Conservation (phyloP, 371 early-diverging fungal species). For the Apophysomyces trapeziformis region DNA sequence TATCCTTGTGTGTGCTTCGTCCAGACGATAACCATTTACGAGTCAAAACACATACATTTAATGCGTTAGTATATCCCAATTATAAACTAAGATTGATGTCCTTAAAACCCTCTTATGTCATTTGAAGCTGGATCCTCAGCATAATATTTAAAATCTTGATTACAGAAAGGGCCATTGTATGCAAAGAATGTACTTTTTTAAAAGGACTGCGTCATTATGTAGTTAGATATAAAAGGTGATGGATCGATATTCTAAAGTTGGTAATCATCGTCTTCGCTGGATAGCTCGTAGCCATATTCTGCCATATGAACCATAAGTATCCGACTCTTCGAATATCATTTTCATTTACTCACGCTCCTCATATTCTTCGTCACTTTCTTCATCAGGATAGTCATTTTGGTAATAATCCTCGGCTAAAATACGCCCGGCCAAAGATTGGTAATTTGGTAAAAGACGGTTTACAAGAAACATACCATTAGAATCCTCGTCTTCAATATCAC, state of each 20-base stretch:
- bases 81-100: no score
- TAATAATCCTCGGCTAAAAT: slow-evolving; percentile 65
- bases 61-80: no score
- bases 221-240: not conserved
- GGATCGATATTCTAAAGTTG: not conserved
- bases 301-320: not conserved
- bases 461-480: slow-evolving; percentile 49
- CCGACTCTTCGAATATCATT: not conserved
- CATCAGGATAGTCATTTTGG: slow-evolving; percentile 68
- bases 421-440: not conserved
- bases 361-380: slow-evolving; percentile 54
- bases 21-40: no score
- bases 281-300: slow-evolving; percentile 32
- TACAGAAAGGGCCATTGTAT: not conserved
- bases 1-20: no score
- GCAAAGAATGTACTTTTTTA: not conserved
- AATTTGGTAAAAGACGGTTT: not conserved
- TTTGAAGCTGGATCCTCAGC: no score
- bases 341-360: slow-evolving; percentile 44
- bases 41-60: no score
- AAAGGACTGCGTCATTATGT: slow-evolving; percentile 1
- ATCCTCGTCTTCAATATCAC: slow-evolving; percentile 63
- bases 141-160: no score
- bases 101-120: no score
- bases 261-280: slow-evolving; percentile 44